These are phyloP conservation scores for Pelargonium hybrid DNA, from an alignment of 441 rosid genomes.

Conservation along the genomic window DNA sequence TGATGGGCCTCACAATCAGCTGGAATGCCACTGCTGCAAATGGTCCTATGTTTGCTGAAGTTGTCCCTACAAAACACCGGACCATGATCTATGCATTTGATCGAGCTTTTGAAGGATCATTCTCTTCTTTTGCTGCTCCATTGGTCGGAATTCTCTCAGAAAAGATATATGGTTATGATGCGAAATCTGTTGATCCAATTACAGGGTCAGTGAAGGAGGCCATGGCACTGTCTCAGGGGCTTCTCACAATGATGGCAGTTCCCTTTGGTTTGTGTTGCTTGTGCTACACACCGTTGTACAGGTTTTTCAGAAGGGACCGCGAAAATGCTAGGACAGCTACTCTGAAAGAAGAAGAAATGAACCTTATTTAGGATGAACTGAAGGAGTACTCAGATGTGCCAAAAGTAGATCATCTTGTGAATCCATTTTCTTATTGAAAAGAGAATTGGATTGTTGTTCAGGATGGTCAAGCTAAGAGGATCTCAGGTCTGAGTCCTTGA, in stretches of 20 bases:
- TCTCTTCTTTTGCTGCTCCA: constrained; percentile 88
- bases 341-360: constrained; percentile 37
- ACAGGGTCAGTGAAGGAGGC: constrained; percentile 62
- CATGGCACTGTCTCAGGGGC: constrained; percentile 68
- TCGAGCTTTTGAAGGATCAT: constrained; percentile 75
- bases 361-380: background rate
- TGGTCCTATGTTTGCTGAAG: constrained; percentile 92
- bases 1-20: constrained; percentile 85
- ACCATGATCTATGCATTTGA: constrained; percentile 94
- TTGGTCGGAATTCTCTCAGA: constrained; percentile 90
- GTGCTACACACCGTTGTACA: constrained; percentile 79
- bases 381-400: too few species aligned
- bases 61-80: constrained; percentile 75
- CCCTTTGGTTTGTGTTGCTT: constrained; percentile 81
- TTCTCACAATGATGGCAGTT: constrained; percentile 79
- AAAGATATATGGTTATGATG: constrained; percentile 64
- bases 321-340: constrained; percentile 45
- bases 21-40: constrained; percentile 85
- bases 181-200: constrained; percentile 53
- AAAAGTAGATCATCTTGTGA: too few species aligned
- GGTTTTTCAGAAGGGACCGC: constrained; percentile 48
- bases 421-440: too few species aligned
- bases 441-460: too few species aligned
- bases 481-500: too few species aligned
- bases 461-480: too few species aligned